These are phyloP conservation scores for Saccharomycopsis capsularis DNA, from an alignment of 805 yeast species.

Conservation along the genomic window DNA sequence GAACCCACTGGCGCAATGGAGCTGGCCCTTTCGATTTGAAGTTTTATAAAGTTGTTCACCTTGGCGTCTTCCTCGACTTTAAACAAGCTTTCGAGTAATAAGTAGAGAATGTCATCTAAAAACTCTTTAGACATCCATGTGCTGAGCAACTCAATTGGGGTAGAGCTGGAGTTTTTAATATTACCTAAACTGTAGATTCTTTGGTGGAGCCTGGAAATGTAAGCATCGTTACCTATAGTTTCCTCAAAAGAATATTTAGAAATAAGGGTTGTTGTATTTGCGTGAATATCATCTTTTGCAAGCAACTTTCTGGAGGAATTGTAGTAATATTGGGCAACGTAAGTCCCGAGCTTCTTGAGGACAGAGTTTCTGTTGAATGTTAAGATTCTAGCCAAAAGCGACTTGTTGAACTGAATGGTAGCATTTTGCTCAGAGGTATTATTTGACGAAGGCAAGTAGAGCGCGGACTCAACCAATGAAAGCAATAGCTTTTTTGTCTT, in stretches of 20 bases:
- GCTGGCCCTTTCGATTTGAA: neutral
- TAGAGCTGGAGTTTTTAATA: neutral
- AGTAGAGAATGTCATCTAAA: neutral
- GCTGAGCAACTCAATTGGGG: neutral
- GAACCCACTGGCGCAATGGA: neutral
- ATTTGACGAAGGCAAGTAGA: neutral
- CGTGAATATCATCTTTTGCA: neutral
- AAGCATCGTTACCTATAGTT: neutral
- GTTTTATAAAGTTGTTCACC: neutral
- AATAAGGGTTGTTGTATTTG: neutral
- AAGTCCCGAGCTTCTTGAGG: neutral
- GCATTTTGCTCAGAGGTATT: neutral
- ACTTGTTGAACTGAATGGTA: slow-evolving; percentile 8
- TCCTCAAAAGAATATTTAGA: neutral
- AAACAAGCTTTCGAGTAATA: neutral
- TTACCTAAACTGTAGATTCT: neutral
- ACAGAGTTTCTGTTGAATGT: slow-evolving; percentile 1
- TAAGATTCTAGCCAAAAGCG: neutral
- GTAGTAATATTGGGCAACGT: slow-evolving; percentile 3
- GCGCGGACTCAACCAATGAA: slow-evolving; percentile 7
- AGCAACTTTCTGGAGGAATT: neutral
- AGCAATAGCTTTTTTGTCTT: too few relatives aligned
- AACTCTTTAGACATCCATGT: neutral
- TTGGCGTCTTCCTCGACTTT: neutral
- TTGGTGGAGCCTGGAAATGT: neutral